A percentile compares a stretch with the other conserved stretches of the same genome.
Evolutionary conservation across 768 basidiomycete species (phyloP).

Genomic region (Kondoa subrosea): DNA sequence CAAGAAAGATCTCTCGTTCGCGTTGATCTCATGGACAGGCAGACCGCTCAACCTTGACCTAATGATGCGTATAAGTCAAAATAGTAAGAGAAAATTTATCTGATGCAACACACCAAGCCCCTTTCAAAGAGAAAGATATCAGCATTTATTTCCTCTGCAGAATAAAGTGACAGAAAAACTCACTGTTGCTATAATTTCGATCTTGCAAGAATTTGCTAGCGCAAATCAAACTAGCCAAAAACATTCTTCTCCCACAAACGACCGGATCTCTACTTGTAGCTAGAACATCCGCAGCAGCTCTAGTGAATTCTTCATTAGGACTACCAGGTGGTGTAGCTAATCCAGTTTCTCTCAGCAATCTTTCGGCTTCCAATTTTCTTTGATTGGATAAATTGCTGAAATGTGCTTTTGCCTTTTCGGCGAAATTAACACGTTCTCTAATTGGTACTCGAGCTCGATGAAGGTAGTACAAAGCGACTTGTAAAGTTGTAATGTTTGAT

Average conservation of each 20-base stretch:
- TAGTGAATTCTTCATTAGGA: conserved; percentile 2
- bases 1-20: conserved; percentile 73
- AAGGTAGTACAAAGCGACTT: conserved; percentile 67
- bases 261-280: conserved; percentile 31
- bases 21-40: conserved; percentile 64
- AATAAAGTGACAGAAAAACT: background rate
- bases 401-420: conserved; percentile 35
- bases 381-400: background rate
- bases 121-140: too few relatives aligned
- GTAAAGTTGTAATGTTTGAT: conserved; percentile 64
- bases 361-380: background rate
- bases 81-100: background rate
- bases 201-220: conserved; percentile 89
- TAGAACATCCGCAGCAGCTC: conserved; percentile 5
- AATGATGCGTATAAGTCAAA: background rate
- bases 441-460: conserved; percentile 62
- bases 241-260: conserved; percentile 71
- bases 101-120: background rate
- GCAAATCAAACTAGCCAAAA: conserved; percentile 70
- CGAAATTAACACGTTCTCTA: conserved; percentile 44
- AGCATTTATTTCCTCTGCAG: too few relatives aligned
- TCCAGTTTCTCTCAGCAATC: background rate
- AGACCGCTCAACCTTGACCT: conserved; percentile 91
- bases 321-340: background rate
- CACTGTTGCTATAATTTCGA: conserved; percentile 68